Conservation (phyloP, 2,329 filamentous ascomycete species). For the Acrodontium crateriforme region DNA sequence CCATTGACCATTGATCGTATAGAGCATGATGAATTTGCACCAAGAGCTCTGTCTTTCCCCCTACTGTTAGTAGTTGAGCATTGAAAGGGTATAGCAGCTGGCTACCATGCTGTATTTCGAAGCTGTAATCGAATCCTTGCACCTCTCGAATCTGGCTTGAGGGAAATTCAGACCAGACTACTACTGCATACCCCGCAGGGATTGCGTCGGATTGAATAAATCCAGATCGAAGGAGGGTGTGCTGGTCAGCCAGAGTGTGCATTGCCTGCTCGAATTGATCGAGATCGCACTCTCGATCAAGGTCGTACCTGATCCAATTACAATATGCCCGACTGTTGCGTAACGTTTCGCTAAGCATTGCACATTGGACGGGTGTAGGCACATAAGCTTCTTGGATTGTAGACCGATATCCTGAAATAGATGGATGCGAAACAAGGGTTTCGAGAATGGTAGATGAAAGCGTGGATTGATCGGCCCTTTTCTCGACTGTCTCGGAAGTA, state of each 20-base stretch:
- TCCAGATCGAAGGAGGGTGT: slow-evolving; percentile 59
- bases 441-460: not conserved
- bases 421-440: not conserved
- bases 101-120: slow-evolving; percentile 12
- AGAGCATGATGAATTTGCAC: slow-evolving; percentile 66
- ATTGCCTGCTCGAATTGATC: slow-evolving; percentile 31
- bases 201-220: slow-evolving; percentile 43
- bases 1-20: slow-evolving; percentile 86
- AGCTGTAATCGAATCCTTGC: slow-evolving; percentile 7
- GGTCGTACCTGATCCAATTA: slow-evolving; percentile 60
- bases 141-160: slow-evolving; percentile 17
- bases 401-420: not conserved
- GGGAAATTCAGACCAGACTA: slow-evolving; percentile 46
- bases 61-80: slow-evolving; percentile 38
- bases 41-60: slow-evolving; percentile 22
- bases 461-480: not conserved
- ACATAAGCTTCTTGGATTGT: slow-evolving; percentile 34
- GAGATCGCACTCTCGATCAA: slow-evolving; percentile 22
- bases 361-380: slow-evolving; percentile 61
- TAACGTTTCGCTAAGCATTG: slow-evolving; percentile 67
- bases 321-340: slow-evolving; percentile 51
- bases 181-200: slow-evolving; percentile 41
- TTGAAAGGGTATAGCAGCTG: slow-evolving; percentile 45
- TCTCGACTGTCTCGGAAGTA: not conserved
- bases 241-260: slow-evolving; percentile 34